phyloP scores from a whole-genome alignment of 495 filamentous ascomycete species.

The Penicillium psychrofluorescens region DNA sequence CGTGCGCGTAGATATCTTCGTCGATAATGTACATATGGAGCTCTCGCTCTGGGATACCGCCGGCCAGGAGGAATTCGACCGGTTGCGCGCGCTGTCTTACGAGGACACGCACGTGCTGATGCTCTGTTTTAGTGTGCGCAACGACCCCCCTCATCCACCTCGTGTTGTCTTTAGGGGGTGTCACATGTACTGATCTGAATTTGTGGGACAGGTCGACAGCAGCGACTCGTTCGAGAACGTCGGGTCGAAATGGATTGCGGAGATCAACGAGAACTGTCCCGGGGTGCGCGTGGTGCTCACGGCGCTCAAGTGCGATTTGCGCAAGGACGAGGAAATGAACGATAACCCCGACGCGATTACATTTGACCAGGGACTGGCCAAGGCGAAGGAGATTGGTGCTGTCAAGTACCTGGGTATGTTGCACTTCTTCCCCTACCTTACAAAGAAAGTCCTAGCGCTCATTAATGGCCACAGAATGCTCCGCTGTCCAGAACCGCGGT shows the following conservation, averaged over 20 bases:
- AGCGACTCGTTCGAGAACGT: slow-evolving; percentile 97
- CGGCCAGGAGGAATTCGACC: slow-evolving; percentile 98
- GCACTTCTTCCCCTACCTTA: too few species aligned
- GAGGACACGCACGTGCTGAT: slow-evolving; percentile 97
- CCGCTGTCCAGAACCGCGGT: slow-evolving; percentile 91
- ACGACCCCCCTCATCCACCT: not conserved
- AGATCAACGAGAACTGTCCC: slow-evolving; percentile 96
- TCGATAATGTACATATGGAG: slow-evolving; percentile 94
- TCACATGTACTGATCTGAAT: too few species aligned
- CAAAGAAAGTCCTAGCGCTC: too few species aligned
- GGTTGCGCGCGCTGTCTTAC: slow-evolving; percentile 89
- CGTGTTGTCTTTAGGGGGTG: too few species aligned
- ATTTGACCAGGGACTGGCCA: slow-evolving; percentile 88
- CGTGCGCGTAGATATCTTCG: slow-evolving; percentile 74
- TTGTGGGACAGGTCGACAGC: slow-evolving; percentile 60
- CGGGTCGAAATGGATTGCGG: slow-evolving; percentile 93
- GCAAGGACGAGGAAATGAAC: slow-evolving; percentile 58
- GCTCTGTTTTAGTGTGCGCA: slow-evolving; percentile 82
- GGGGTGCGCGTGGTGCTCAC: slow-evolving; percentile 93
- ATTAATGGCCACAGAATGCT: slow-evolving; percentile 60
- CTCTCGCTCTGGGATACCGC: slow-evolving; percentile 97
- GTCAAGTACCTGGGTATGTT: slow-evolving; percentile 77
- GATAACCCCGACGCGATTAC: slow-evolving; percentile 64
- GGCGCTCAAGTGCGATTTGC: slow-evolving; percentile 91
- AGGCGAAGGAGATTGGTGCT: slow-evolving; percentile 80